Evolutionary conservation across 2,329 filamentous ascomycete species (phyloP).

Genomic region (Aspergillus viridinutans): DNA sequence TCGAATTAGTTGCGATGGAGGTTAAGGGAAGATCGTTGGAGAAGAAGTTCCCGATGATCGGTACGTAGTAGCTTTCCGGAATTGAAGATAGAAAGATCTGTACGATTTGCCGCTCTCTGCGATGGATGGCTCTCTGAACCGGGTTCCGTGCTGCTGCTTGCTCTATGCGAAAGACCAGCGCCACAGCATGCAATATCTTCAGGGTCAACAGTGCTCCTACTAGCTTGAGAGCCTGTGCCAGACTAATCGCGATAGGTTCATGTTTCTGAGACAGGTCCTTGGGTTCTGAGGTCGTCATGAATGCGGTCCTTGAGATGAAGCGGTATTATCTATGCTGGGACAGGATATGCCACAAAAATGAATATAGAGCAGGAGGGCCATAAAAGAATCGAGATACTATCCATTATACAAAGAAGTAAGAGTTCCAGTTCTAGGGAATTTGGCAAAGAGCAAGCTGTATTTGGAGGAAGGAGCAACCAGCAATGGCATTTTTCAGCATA

Average conservation of each 20-base stretch:
- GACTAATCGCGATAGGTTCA: conserved; percentile 5
- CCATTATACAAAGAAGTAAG: neutral
- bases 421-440: neutral
- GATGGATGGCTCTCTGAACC: conserved; percentile 15
- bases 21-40: neutral
- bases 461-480: neutral
- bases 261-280: neutral
- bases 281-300: neutral
- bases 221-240: conserved; percentile 13
- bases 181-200: conserved; percentile 22
- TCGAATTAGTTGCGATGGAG: neutral
- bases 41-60: conserved; percentile 11
- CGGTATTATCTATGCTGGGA: neutral
- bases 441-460: neutral
- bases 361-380: neutral
- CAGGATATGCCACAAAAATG: neutral
- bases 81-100: conserved; percentile 17
- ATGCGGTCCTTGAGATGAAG: neutral
- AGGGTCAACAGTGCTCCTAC: conserved; percentile 19
- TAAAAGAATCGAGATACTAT: neutral
- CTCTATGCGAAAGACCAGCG: conserved; percentile 13
- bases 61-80: conserved; percentile 7
- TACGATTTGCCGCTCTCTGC: conserved; percentile 20
- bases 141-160: conserved; percentile 7
- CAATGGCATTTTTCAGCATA: neutral